Conservation (phyloP, 768 basidiomycete genomes). For the Rhodotorula babjevae region DNA sequence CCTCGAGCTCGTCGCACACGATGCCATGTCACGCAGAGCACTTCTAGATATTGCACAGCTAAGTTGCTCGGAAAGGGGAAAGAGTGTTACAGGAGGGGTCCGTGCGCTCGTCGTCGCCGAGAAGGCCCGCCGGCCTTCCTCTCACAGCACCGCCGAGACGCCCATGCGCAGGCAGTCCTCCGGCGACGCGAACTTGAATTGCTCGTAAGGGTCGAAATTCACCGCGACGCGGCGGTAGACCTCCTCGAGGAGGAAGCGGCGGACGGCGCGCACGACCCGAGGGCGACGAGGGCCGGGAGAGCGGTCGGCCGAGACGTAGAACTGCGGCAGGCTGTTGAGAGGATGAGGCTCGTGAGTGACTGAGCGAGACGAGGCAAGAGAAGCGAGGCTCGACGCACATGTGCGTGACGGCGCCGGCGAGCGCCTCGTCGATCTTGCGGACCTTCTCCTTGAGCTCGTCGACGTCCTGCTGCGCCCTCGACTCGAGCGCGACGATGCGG, state of each 20-base stretch:
- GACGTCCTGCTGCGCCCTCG: conserved; percentile 46
- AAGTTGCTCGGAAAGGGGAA: no score
- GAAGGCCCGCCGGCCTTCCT: neutral
- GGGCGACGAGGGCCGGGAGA: conserved; percentile 30
- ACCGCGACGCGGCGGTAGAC: conserved; percentile 56
- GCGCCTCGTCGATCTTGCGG: conserved; percentile 51
- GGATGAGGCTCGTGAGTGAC: neutral
- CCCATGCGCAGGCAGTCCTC: conserved; percentile 21
- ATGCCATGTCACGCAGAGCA: no score
- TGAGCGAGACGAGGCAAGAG: neutral
- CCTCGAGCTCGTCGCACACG: no score
- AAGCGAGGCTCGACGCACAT: conserved; percentile 51
- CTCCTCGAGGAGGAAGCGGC: conserved; percentile 59
- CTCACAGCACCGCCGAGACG: conserved; percentile 1
- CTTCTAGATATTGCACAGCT: no score
- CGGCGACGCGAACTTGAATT: conserved; percentile 16
- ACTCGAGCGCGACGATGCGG: conserved; percentile 56
- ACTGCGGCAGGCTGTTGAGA: conserved; percentile 56
- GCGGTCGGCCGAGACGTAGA: conserved; percentile 54
- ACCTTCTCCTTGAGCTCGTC: conserved; percentile 46
- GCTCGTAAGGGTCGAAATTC: conserved; percentile 32
- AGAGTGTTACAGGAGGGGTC: neutral
- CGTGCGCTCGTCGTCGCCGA: neutral
- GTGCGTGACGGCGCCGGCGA: conserved; percentile 53
- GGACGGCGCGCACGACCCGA: conserved; percentile 46